A percentile compares a stretch with the other conserved stretches of the same genome.
Evolutionary conservation across 371 early-diverging fungal species (phyloP).

Genomic region (Dichotomocladium elegans): DNA sequence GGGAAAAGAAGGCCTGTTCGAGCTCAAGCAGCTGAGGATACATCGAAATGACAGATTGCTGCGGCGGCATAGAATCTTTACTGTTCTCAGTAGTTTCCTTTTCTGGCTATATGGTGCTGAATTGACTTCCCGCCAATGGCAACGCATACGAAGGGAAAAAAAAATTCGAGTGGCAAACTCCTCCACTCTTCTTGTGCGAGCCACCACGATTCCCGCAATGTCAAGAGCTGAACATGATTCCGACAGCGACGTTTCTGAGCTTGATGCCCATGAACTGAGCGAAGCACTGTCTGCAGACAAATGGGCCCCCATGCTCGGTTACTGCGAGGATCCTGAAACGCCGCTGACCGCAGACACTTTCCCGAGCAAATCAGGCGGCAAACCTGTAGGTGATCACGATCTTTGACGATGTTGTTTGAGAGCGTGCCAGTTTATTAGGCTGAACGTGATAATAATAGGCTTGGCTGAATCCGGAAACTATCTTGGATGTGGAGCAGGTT

Average conservation of each 20-base stretch:
- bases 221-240: constrained; percentile 7
- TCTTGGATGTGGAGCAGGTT: constrained; percentile 57
- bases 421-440: not conserved
- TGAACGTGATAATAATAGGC: constrained; percentile 42
- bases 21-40: too few relatives aligned
- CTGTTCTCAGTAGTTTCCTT: too few relatives aligned
- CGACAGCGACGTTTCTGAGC: constrained; percentile 34
- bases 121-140: too few relatives aligned
- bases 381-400: constrained; percentile 56
- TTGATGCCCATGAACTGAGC: constrained; percentile 28
- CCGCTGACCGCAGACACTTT: constrained; percentile 64
- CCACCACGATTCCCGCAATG: too few relatives aligned
- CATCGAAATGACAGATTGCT: too few relatives aligned
- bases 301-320: constrained; percentile 67
- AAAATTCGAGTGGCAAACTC: not conserved
- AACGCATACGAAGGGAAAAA: not conserved
- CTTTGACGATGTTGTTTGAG: too few relatives aligned
- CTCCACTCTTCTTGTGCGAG: too few relatives aligned
- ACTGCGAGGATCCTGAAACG: constrained; percentile 64
- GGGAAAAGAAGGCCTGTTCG: too few relatives aligned
- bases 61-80: too few relatives aligned
- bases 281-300: constrained; percentile 21
- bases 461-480: constrained; percentile 81
- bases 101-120: too few relatives aligned
- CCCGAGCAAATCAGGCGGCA: constrained; percentile 88